Evolutionary conservation across 345 rosid genomes (phyloP), one percentile per base, ranked within the genome.

Genomic region (Boechera divaricarpa): DNA sequence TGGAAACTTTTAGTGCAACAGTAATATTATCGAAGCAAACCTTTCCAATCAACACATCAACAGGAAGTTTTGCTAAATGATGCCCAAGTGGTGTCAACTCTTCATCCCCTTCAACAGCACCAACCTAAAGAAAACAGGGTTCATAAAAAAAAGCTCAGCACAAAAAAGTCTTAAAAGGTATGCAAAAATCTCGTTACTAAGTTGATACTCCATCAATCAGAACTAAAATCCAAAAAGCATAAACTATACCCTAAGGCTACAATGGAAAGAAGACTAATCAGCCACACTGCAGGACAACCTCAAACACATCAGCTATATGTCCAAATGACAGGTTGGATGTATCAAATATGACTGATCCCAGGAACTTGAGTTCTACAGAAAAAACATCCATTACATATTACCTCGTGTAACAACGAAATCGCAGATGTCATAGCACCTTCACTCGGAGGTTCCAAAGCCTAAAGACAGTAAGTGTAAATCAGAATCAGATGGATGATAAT

Each of bases 31-130:
- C 41, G 38, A 54, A 32, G 58, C 72, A 58, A 16, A 93, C 97
- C 97, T 93, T 93, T 76, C 98, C 98, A 62, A 90, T 87, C 74
- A 93, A 81, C 45, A 93, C 88, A 78, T 93, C 96, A 59, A 93
- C 96, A 39, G 97, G 98, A 82, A 94, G 97, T 69, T 90, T 91
- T 52, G 98, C 91, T 77, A 94, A 87, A 87, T 91, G 96, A 82
- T 91, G 88, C 31, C 98, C 97, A 56, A 94, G 92, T 78, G 98
- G 97, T 7, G 98, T 91, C 86, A 94, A 82, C 77, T 86, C 88
- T 84, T 94, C 97, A 69, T 90, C 88, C 54, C 86, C 92, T 81
- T 88, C 94, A 82, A 94, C 29, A 77, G 98, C 98, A 83, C 97
- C 96, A 21, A 94, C 97, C 98, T 94, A 82, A 76, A 79, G 73